Conservation (phyloP, 352 stramenopile species). For the Phytopythium aichiense region DNA sequence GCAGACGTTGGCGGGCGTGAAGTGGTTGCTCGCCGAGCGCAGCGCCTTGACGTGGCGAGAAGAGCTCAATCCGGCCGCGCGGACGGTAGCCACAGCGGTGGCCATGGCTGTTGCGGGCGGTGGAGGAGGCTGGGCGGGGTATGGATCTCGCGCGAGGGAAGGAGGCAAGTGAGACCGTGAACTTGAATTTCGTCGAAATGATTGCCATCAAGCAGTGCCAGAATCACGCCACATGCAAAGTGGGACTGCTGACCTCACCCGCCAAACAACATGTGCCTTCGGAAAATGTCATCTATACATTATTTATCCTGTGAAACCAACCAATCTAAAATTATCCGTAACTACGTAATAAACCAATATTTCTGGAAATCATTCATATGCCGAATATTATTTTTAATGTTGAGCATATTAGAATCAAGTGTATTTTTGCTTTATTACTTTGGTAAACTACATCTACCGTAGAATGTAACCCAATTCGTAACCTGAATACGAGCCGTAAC, state of each 20-base stretch:
- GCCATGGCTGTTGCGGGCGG: neutral
- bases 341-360: no score
- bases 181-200: neutral
- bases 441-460: no score
- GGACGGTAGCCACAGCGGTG: conserved; percentile 10
- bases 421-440: no score
- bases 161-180: neutral
- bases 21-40: conserved; percentile 24
- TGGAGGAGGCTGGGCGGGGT: neutral
- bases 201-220: neutral
- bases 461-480: no score
- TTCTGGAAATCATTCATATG: no score
- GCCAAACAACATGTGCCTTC: no score
- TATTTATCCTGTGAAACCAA: no score
- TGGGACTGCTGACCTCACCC: no score
- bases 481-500: no score
- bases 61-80: conserved; percentile 17
- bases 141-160: neutral
- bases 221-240: neutral
- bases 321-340: no score
- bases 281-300: no score
- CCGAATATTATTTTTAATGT: neutral
- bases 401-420: no score
- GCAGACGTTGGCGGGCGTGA: conserved; percentile 18
- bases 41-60: conserved; percentile 32